phyloP scores from a whole-genome alignment of 768 basidiomycete species.

The Termitomyces sp. region DNA sequence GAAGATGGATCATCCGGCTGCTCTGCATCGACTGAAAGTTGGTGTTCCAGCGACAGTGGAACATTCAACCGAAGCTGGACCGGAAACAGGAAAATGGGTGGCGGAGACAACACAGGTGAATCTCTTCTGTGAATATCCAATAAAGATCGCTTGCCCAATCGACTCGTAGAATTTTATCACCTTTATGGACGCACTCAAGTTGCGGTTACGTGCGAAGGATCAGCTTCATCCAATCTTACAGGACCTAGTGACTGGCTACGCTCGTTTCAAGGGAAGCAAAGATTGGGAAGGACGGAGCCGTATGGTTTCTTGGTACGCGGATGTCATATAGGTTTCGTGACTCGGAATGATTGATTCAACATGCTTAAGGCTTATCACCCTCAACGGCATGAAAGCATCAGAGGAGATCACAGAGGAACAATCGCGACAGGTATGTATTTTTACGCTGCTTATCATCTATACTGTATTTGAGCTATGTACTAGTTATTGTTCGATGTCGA shows the following conservation, averaged over 20 bases:
- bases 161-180: constrained; percentile 87
- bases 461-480: neutral
- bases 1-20: constrained; percentile 92
- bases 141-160: neutral
- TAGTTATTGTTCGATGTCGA: constrained; percentile 96
- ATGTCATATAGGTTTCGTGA: neutral
- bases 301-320: constrained; percentile 84
- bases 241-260: constrained; percentile 92
- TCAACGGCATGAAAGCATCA: constrained; percentile 95
- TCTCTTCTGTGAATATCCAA: neutral
- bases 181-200: constrained; percentile 95
- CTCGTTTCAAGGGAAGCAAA: constrained; percentile 89
- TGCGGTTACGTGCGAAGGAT: constrained; percentile 93
- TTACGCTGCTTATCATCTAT: neutral
- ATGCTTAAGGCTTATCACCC: constrained; percentile 78
- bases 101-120: constrained; percentile 93
- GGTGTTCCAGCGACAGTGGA: constrained; percentile 97
- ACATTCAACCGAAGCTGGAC: constrained; percentile 88
- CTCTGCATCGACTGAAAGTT: constrained; percentile 82
- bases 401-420: constrained; percentile 97
- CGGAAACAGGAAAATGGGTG: constrained; percentile 94
- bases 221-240: constrained; percentile 92
- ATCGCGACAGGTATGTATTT: constrained; percentile 69
- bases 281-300: constrained; percentile 95
- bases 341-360: neutral